These are phyloP conservation scores for Diplodia mutila DNA, from an alignment of 2,329 filamentous ascomycete genomes.

Conservation along the genomic window DNA sequence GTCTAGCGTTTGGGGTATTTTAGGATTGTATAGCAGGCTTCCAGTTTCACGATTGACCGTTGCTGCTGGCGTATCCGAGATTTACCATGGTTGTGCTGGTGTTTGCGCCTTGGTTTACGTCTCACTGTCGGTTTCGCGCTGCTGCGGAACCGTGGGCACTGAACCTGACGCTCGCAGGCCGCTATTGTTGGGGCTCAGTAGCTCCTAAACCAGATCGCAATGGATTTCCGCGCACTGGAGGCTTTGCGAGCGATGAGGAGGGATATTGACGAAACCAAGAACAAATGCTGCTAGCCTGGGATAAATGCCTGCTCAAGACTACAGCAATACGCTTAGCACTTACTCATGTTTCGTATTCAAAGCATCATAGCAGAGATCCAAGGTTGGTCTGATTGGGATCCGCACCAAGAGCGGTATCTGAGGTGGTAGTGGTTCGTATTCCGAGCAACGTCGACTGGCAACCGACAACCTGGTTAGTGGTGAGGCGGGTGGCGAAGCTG, in stretches of 20 bases:
- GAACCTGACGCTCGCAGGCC: neutral
- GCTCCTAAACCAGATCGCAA: neutral
- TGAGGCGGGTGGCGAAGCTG: neutral
- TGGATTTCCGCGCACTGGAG: neutral
- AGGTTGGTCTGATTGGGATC: neutral
- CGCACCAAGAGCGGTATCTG: constrained; percentile 3
- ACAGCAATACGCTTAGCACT: neutral
- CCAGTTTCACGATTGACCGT: neutral
- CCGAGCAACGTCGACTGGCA: neutral
- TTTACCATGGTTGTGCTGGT: neutral
- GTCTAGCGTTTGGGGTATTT: constrained; percentile 13
- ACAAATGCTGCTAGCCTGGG: neutral
- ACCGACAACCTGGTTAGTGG: neutral
- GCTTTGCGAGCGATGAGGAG: neutral
- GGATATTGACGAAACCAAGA: neutral
- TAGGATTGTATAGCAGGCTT: neutral
- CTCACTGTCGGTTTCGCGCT: neutral
- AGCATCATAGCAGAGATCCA: neutral
- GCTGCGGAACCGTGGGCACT: neutral
- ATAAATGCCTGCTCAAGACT: neutral
- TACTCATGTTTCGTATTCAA: neutral
- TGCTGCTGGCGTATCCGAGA: neutral
- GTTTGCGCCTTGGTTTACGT: neutral
- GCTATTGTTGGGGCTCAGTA: neutral
- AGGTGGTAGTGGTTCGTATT: neutral